Evolutionary conservation across 768 basidiomycete genomes (phyloP), one percentile per base, ranked within the genome.

Genomic region (Xerocomellus dryophilus): DNA sequence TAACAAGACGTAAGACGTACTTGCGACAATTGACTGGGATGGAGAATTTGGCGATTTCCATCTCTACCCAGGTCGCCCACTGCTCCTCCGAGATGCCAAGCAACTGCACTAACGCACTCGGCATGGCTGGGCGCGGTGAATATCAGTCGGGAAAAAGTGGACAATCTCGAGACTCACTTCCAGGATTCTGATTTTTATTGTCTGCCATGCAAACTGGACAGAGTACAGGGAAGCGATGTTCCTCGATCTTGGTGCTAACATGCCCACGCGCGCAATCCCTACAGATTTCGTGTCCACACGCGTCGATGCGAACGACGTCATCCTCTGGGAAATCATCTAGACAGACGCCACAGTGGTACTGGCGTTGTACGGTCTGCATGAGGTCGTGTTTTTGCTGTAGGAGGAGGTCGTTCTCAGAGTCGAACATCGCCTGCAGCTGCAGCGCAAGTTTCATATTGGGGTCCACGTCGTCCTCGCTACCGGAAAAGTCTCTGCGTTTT

Each of bases 281-380:
- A 64, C 86, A 86, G 56, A 82, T 78, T 4, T 63, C 57, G 60
- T 87, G 84, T 15, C 62, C 63, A 51, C 85, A 87, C 2, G 25
- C 60, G 5, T 67, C 71, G 32, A 83, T 66, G 3, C 58, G 62
- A n/a, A 78, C 71, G 2, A 75, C 73, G 34, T 70, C 66, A 43
- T 80, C 77, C 41, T 75, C 73, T 0, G 76, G 71, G 43, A 71
- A 69, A 21, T 73, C 63, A 9, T 87, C 85, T 44, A 80, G 64
- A 65, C 85, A 88, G 39, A 86, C 64, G 9, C 74, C 74, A 56
- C 85, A 88, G 36, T 76, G 68, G 57, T 82, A 83, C 23, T 57
- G 67, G 10, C 61, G 67, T 47, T 76, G 79, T 3, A 61, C 62
- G 5, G 53, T 50, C 11, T 43, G 63, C 23, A 61, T 47, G 5